A percentile compares a stretch with the other conserved stretches of the same genome.
Conservation (phyloP, 768 basidiomycete genomes). For the Gloeopeniophorella convolvens region DNA sequence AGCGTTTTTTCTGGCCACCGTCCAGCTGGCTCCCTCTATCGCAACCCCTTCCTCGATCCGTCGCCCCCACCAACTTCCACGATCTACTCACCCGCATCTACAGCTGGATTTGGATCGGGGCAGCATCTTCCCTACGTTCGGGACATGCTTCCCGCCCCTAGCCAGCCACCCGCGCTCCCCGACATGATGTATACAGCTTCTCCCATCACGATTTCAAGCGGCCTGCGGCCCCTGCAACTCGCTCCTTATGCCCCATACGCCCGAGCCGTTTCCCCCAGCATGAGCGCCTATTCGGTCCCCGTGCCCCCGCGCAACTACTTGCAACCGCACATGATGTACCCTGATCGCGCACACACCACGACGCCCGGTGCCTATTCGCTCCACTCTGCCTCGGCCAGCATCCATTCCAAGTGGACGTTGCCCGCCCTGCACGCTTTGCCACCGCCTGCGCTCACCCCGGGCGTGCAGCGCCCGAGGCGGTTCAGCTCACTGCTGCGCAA, state of each 20-base stretch:
- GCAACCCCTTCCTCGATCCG: background rate
- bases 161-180: background rate
- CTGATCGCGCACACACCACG: background rate
- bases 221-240: background rate
- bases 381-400: constrained; percentile 7
- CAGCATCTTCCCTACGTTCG: background rate
- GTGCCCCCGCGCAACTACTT: background rate
- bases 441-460: background rate
- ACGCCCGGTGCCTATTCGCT: background rate
- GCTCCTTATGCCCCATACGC: background rate
- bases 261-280: background rate
- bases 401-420: constrained; percentile 9
- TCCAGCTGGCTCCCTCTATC: background rate
- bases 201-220: background rate
- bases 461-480: background rate
- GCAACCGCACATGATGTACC: background rate
- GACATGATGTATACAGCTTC: background rate
- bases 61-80: background rate
- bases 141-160: background rate
- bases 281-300: background rate
- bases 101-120: background rate
- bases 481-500: background rate
- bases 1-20: background rate
- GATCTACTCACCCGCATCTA: background rate
- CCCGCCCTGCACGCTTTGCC: background rate